phyloP scores from a whole-genome alignment of 228 moss, liverwort and hornwort species.

The Sphagnum magellanicum region DNA sequence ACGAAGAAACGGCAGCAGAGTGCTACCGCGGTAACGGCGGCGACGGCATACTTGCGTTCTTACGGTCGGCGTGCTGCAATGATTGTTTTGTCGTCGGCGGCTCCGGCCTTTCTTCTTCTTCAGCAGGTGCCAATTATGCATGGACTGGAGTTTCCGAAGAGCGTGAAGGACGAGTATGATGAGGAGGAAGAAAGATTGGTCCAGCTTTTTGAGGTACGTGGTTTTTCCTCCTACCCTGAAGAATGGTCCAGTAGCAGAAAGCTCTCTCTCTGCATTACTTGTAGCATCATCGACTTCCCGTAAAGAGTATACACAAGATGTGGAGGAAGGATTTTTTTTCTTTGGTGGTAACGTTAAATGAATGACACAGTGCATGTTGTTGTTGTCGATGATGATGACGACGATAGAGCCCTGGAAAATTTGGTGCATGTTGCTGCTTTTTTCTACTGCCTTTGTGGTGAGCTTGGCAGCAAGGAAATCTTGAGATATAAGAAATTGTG shows the following conservation, averaged over 20 bases:
- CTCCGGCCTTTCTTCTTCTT: constrained; percentile 7
- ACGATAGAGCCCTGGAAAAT: too few relatives aligned
- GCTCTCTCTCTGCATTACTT: neutral
- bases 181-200: constrained; percentile 45
- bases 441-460: too few relatives aligned
- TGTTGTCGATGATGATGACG: too few relatives aligned
- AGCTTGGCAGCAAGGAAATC: too few relatives aligned
- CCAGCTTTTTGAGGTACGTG: constrained; percentile 36
- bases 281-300: too few relatives aligned
- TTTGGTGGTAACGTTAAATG: too few relatives aligned
- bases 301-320: too few relatives aligned
- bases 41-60: constrained; percentile 3
- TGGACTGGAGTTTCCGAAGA: constrained; percentile 24
- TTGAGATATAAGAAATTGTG: too few relatives aligned
- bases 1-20: too few relatives aligned
- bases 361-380: too few relatives aligned
- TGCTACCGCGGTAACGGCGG: neutral
- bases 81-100: constrained; percentile 13
- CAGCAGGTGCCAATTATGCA: constrained; percentile 8
- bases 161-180: constrained; percentile 33
- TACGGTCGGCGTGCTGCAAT: constrained; percentile 18
- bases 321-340: too few relatives aligned
- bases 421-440: too few relatives aligned
- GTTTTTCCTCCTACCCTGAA: neutral
- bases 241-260: neutral